Base-by-base conservation (phyloP, 2,329 filamentous ascomycete species). In the Septoria petroselini region DNA sequence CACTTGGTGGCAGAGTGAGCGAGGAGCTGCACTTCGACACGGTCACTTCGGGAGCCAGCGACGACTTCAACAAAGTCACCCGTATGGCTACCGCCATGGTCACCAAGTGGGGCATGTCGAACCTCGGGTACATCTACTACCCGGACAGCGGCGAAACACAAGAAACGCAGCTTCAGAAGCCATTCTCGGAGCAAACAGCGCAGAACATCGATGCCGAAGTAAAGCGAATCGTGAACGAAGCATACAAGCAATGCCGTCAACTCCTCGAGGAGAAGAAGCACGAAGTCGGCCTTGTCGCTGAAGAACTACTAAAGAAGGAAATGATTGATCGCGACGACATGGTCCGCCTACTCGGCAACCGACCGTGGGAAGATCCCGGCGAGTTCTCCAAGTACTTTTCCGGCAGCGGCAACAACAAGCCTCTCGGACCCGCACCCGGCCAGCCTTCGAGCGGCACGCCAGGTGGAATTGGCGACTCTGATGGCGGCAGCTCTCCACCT, bases 21-120 rank as follows among this genome's bases (percentile, higher is more conserved):
- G 93, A 98, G 73, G 93, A 98, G 71, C 75, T 98, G 6, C 91
- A 98, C 73, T 98, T 98, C 72, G 85, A 93, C 27, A 95, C 90
- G 0, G 93, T 98, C 15, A 98, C 93, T 1, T 93, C 88, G 39
- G 93, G 93, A 50, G 93, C 91, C 15, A 91, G 85, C 46, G 93
- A 97, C 69, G 93, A 98, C 69, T 98, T 98, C 80, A 91, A 93
- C 73, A 98, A 98, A 74, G 93, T 97, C 33, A 96, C 93, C 2
- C 82, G 84, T 49, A 91, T 96, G 86, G 94, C 93, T 3, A 94
- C 88, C 14, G 85, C 87, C 55, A 98, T 98, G 93, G 93, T 98
- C 23, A 98, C 91, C n/a, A 88, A 95, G 70, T 98, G 90, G 85
- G 93, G 93, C 60, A 98, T 98, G 93, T 82, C 88, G 60, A 94